These are phyloP conservation scores for Lactarius hatsudake DNA, from an alignment of 768 basidiomycete genomes.

Conservation along the genomic window DNA sequence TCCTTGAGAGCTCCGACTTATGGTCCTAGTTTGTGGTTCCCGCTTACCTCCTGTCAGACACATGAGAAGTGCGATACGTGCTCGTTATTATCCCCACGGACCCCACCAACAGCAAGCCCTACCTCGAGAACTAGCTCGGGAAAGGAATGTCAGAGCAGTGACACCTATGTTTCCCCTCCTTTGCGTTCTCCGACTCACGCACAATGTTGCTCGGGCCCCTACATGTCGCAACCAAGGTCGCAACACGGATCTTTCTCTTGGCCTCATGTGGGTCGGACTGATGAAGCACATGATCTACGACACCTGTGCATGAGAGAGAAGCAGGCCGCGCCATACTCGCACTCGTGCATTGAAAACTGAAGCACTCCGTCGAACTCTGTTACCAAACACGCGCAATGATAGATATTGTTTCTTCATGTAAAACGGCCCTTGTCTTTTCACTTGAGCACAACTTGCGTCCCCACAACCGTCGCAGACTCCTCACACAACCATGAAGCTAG, in stretches of 20 bases:
- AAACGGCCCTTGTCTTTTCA: background rate
- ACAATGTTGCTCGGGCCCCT: background rate
- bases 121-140: background rate
- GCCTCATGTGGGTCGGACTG: background rate
- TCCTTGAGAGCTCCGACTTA: background rate
- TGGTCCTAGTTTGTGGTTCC: background rate
- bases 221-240: background rate
- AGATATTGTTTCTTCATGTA: background rate
- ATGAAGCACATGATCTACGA: background rate
- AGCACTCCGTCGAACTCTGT: background rate
- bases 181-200: background rate
- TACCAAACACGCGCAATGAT: background rate
- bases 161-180: background rate
- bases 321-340: background rate
- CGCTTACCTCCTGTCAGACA: background rate
- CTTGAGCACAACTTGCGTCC: background rate
- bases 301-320: background rate
- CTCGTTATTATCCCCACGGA: background rate
- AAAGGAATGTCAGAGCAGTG: background rate
- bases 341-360: background rate
- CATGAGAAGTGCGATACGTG: background rate
- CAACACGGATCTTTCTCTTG: background rate
- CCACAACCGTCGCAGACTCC: background rate
- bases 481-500: conserved; percentile 10
- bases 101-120: background rate